Evolutionary conservation across 2,329 filamentous ascomycete genomes (phyloP), one percentile per base, ranked within the genome.

Genomic region (Penicillium freii): DNA sequence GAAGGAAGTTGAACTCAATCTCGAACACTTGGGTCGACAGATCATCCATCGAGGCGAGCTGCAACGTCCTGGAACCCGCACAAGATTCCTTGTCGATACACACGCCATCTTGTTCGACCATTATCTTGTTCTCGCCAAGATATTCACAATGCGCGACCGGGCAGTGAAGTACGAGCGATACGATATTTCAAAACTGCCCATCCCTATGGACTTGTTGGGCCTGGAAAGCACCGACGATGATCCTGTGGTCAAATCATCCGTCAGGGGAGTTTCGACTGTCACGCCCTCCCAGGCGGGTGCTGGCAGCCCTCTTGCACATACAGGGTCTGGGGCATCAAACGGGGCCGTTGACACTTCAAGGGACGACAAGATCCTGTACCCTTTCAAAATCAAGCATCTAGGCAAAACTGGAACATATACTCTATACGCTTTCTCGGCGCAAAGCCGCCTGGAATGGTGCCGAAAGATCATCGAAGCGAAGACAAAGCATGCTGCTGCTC

Each of bases 81-180:
- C 88, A 43, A 87, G 92, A 56, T 94, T 97, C 71, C 96, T 93
- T 88, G 87, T 97, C 8, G 94, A 99, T 68, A 95, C 91, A 0
- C 92, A 97, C 71, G 92, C 91, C 2, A 83, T 99, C 45, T 82
- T 99, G 0, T 97, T 99, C 70, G 95, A 99, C 69, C 92, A 99
- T 75, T 99, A 97, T 73, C 82, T 99, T 38, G 92, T 99, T 34
- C 78, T 99, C 44, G 90, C 94, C 39, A 99, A 99, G 78, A 81
- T 80, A 6, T 82, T 91, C 8, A 81, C 87, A 4, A 80, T 83
- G 11, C 80, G 86, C 45, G 91, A 92, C 67, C 85, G 84, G 47
- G 84, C 84, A n/a, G 83, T 88, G 53, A 94, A 89, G 75, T 91
- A 90, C 66, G 86, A 89, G 68, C 81, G 82, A 63, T 99, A 94